Evolutionary conservation across 257 asterid genomes (phyloP).

Genomic region (Solanum verrucosum): DNA sequence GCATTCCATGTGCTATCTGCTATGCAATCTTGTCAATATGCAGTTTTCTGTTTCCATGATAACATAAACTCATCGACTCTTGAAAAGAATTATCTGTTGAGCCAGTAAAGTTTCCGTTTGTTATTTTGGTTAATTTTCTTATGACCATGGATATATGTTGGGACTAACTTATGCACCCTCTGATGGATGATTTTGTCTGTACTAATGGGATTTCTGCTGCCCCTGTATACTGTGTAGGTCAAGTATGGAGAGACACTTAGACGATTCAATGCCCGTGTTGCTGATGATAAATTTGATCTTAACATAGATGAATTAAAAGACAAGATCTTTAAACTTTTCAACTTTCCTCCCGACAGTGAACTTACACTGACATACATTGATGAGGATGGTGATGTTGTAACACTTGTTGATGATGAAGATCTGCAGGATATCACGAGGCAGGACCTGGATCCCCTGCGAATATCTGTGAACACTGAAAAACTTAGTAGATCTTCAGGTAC

Average conservation of each 20-base stretch:
- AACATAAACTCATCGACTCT: background rate
- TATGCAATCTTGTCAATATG: background rate
- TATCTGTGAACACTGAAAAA: slow-evolving; percentile 33
- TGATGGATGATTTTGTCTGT: background rate
- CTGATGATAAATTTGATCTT: slow-evolving; percentile 26
- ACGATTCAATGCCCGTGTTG: slow-evolving; percentile 53
- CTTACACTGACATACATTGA: slow-evolving; percentile 62
- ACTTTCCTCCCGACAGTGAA: slow-evolving; percentile 41
- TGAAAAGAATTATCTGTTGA: background rate
- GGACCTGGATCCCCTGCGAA: slow-evolving; percentile 61
- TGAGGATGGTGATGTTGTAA: slow-evolving; percentile 62
- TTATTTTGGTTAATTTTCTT: background rate
- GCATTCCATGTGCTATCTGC: background rate
- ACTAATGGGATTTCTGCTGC: background rate
- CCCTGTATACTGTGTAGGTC: slow-evolving; percentile 33
- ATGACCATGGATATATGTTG: background rate
- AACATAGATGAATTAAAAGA: slow-evolving; percentile 44
- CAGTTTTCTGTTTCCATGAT: background rate
- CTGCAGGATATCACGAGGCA: slow-evolving; percentile 63
- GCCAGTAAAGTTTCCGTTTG: background rate
- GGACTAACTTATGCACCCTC: background rate
- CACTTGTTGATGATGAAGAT: slow-evolving; percentile 79
- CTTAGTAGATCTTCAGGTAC: slow-evolving; percentile 6
- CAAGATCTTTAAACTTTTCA: slow-evolving; percentile 54
- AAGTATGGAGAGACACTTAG: slow-evolving; percentile 64